Conservation (phyloP, 2,329 filamentous ascomycete species). For the Calonectria pteridis region DNA sequence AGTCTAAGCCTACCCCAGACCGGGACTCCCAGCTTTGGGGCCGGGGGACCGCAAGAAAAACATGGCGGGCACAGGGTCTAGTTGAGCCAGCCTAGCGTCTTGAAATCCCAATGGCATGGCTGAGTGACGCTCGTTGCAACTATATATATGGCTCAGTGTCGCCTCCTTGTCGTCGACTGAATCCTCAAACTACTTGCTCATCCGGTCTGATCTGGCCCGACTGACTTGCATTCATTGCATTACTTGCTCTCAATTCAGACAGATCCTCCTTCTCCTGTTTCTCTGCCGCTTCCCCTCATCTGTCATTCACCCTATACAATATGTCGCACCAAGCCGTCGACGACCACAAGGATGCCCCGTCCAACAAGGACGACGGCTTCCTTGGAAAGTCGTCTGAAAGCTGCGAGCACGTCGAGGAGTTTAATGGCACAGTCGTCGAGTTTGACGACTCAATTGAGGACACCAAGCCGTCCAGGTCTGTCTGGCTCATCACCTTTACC, state of each 20-base stretch:
- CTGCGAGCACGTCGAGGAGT: constrained; percentile 26
- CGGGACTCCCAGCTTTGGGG: neutral
- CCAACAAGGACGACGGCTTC: constrained; percentile 20
- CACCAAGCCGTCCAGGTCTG: constrained; percentile 39
- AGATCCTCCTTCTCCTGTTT: neutral
- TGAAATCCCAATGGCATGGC: too few relatives aligned
- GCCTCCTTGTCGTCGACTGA: neutral
- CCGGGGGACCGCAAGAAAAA: neutral
- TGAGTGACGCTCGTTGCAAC: constrained; percentile 19
- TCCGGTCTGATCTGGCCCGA: neutral
- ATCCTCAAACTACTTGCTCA: constrained; percentile 8
- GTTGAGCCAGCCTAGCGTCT: constrained; percentile 19
- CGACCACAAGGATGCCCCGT: constrained; percentile 19
- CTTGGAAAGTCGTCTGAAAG: constrained; percentile 17
- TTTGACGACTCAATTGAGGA: constrained; percentile 45
- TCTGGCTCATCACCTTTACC: constrained; percentile 45
- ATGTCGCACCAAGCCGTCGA: constrained; percentile 20
- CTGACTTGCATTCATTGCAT: neutral
- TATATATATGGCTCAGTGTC: constrained; percentile 26
- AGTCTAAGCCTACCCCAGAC: constrained; percentile 23
- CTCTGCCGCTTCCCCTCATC: neutral
- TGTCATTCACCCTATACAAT: neutral
- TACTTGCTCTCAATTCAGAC: neutral
- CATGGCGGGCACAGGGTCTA: constrained; percentile 6
- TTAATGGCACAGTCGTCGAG: constrained; percentile 5